phyloP scores from a whole-genome alignment of 768 basidiomycete genomes.

The Lentinula detonsa region DNA sequence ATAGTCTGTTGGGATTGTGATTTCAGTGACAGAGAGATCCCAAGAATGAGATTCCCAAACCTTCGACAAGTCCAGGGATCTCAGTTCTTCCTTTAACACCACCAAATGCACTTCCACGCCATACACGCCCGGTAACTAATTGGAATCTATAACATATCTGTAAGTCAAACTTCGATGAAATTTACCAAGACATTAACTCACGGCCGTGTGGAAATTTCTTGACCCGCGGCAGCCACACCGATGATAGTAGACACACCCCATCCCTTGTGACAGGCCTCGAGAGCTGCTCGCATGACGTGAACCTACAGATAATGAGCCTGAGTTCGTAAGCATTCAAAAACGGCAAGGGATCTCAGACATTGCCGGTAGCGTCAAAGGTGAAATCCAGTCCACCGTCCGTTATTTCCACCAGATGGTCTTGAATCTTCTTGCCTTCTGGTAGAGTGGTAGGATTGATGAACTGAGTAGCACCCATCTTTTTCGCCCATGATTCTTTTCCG shows the following conservation, averaged over 20 bases:
- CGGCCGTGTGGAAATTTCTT: conserved; percentile 90
- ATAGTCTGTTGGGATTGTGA: conserved; percentile 50
- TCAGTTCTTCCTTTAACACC: conserved; percentile 98
- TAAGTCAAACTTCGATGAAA: conserved; percentile 12
- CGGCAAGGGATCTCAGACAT: conserved; percentile 38
- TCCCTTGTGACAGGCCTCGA: conserved; percentile 99
- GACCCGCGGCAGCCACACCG: conserved; percentile 94
- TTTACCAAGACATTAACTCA: conserved; percentile 27
- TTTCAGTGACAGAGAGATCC: not conserved
- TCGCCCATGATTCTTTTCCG: conserved; percentile 80
- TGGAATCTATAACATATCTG: conserved; percentile 41
- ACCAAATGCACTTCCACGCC: conserved; percentile 95
- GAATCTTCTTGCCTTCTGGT: conserved; percentile 76
- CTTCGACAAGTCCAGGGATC: conserved; percentile 88
- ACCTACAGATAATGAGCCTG: conserved; percentile 37
- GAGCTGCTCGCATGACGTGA: conserved; percentile 88
- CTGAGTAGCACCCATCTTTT: conserved; percentile 91
- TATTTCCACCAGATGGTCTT: conserved; percentile 83
- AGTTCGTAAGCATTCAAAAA: conserved; percentile 26
- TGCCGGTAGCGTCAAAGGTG: conserved; percentile 97
- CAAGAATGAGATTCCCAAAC: conserved; percentile 28
- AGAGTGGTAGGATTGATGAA: conserved; percentile 81
- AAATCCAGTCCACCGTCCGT: conserved; percentile 97
- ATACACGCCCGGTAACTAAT: conserved; percentile 80
- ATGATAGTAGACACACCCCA: conserved; percentile 98